phyloP scores from a whole-genome alignment of 2,329 filamentous ascomycete species.

The Diaporthe amygdali region DNA sequence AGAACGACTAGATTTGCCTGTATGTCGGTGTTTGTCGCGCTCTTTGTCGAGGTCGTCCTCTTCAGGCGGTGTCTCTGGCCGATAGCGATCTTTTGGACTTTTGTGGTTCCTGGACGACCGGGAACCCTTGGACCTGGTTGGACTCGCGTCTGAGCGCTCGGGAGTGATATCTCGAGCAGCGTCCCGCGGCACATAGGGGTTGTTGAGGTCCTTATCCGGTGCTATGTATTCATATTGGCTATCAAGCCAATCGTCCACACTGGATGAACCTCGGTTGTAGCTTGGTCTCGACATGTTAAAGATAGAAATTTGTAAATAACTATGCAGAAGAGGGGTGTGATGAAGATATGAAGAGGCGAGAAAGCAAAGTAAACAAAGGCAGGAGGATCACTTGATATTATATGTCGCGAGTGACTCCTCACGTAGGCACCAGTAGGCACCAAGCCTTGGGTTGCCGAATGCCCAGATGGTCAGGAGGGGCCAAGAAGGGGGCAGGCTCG shows the following conservation, averaged over 20 bases:
- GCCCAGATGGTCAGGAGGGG: not conserved
- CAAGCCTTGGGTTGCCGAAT: not conserved
- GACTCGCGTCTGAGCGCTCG: not conserved
- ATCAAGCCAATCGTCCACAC: slow-evolving; percentile 24
- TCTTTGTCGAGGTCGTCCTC: slow-evolving; percentile 15
- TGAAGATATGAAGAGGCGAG: not conserved
- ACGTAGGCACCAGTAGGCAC: not conserved
- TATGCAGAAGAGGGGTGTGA: not conserved
- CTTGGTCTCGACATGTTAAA: slow-evolving; percentile 16
- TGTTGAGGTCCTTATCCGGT: slow-evolving; percentile 13
- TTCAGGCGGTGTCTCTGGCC: slow-evolving; percentile 18
- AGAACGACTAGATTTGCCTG: not conserved
- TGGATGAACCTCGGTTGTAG: not conserved
- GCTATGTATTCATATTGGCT: slow-evolving; percentile 24
- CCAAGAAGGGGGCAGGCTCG: not conserved
- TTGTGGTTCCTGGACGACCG: not conserved
- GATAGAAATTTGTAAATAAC: not conserved
- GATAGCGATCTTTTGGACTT: not conserved
- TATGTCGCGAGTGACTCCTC: not conserved
- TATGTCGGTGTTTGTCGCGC: slow-evolving; percentile 6
- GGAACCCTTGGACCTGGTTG: not conserved
- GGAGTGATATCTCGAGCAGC: not conserved
- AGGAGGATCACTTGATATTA: not conserved
- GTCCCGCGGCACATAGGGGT: slow-evolving; percentile 10
- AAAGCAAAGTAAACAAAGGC: not conserved